Evolutionary conservation across 2,329 filamentous ascomycete species (phyloP), one percentile per base, ranked within the genome.

Genomic region (Aureobasidium zeae): DNA sequence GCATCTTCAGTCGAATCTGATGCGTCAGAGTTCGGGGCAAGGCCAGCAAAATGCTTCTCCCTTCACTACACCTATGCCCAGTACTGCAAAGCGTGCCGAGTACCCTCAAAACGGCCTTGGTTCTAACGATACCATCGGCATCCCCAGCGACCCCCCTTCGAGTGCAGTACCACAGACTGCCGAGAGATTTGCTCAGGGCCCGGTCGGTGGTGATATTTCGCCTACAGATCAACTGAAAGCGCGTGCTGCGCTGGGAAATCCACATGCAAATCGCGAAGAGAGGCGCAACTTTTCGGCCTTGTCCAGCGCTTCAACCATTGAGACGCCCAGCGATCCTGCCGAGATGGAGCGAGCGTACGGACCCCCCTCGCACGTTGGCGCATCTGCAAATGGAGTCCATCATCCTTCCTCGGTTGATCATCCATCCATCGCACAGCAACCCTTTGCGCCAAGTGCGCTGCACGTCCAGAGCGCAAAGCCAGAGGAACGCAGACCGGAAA

Each of bases 151-250:
- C 16, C 49, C 57, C 9, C 57, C 57, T 10, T 58, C 58, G 13
- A 59, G 57, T 37, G 53, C 56, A 22, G 53, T 52, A 5, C 54
- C 54, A 5, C 54, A 57, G 21, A 58, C 56, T n/a, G 49, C 43
- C 26, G 53, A 55, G 24, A 45, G 53, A 25, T 28, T 52, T 25
- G 46, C 48, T 12, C 38, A 46, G 28, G 48, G 45, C 6, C 46
- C 41, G 5, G 29, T 33, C 20, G 45, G 33, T 10, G 37, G 36
- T 13, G 48, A 50, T 28, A 26, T 39, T 5, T 50, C 48, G 5
- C 48, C 48, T 3, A 50, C 33, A 16, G 38, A 45, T 16, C 42
- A 46, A 7, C 42, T 50, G 4, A 50, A 50, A 34, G 45, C 35
- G 11, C 45, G 36, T 17, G 26, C 45, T n/a, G 32, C 45, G 3